Evolutionary conservation across 176 grass and related monocot genomes (phyloP), one percentile per base, ranked within the genome.

Genomic region (barley (Hordeum vulgare)): DNA sequence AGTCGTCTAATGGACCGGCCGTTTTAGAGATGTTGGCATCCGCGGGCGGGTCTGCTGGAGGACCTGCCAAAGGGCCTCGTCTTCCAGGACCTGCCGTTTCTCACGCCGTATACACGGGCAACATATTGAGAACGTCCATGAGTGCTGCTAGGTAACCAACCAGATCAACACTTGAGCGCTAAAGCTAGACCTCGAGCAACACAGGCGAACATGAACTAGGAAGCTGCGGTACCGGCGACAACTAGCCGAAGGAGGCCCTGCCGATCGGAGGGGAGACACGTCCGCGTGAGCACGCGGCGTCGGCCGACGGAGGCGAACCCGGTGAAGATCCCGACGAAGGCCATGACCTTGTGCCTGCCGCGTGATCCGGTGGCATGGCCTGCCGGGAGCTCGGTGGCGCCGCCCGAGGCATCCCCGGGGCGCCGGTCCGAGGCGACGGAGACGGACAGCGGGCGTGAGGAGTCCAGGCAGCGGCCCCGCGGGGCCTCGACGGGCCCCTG

Each of bases 321-420:
- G 64, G 96, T 96, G 84, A 96, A 94, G 89, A 99, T 99, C 78
- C 96, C 96, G 41, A 99, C 96, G 86, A 99, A 99, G 23, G 85
- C 93, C 93, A 99, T 99, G 17, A 90, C 97, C 87, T 94, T 99
- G 61, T 94, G 93, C 58, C 97, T 78, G 8, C 88, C 91, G 49
- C 77, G 76, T 31, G 69, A 84, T 81, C 93, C 91, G 9, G 81
- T 71, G 33, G 81, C 85, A 11, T 60, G 78, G 0, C 26, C 67
- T 66, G 79, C 79, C 20, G 90, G 90, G 49, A 89, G 86, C 9
- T 71, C 15, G 11, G 74, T 71, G 11, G 74, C 82, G n/a, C 60
- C 44, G 4, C 13, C 79, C 6, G 31, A 63, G 10, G 25, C 56
- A 21, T 83, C 81, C 26, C 75, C 85, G 1, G 74, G 74, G 18